Percentiles rank a stretch among this genome's conserved stretches.
Conservation (phyloP, 1,284 basidiomycete species). For the Phellinidium pouzarii region DNA sequence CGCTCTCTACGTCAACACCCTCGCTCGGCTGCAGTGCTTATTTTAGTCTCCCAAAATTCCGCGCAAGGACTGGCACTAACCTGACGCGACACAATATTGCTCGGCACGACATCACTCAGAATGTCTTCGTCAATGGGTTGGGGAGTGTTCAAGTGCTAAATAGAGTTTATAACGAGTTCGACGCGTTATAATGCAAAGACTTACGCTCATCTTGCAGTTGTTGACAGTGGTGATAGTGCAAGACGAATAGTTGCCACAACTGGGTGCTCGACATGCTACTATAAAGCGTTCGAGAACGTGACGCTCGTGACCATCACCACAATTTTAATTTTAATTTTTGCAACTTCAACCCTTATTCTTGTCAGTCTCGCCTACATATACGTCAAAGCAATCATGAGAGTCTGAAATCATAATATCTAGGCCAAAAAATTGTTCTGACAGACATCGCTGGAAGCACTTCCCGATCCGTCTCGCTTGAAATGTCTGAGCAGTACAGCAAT, state of each 20-base stretch:
- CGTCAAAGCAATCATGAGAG: too few species aligned
- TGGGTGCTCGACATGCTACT: background rate
- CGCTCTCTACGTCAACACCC: conserved; percentile 59
- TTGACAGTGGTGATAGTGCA: background rate
- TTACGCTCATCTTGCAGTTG: conserved; percentile 5
- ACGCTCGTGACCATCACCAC: too few species aligned
- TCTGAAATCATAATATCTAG: background rate
- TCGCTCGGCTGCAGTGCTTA: conserved; percentile 51
- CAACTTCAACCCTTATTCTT: too few species aligned
- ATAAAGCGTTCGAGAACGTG: background rate
- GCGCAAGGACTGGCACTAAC: conserved; percentile 31
- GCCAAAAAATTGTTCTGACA: background rate
- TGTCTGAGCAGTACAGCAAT: conserved; percentile 23
- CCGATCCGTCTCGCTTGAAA: background rate
- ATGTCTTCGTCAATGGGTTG: conserved; percentile 60
- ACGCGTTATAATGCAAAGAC: conserved; percentile 1
- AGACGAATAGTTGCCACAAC: conserved; percentile 6
- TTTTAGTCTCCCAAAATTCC: background rate
- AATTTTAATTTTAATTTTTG: too few species aligned
- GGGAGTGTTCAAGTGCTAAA: conserved; percentile 12
- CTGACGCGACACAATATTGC: conserved; percentile 78
- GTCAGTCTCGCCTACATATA: too few species aligned
- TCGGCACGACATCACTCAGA: conserved; percentile 73
- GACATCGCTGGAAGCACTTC: background rate
- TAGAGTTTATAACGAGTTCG: background rate